Evolutionary conservation across 2,329 filamentous ascomycete genomes (phyloP).

Genomic region (Talaromyces sp.): DNA sequence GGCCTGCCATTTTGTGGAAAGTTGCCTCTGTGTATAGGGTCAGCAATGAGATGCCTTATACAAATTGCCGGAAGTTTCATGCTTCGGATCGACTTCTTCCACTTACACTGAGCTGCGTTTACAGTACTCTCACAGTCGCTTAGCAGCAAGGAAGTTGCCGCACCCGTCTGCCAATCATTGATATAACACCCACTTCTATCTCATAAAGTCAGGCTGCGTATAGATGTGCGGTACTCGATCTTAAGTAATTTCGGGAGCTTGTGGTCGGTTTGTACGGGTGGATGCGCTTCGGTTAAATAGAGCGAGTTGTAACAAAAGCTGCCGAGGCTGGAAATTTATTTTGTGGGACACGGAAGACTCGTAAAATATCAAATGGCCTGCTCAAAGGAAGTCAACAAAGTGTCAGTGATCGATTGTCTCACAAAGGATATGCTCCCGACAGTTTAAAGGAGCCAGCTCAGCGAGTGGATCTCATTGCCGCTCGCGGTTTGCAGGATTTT

Average conservation of each 20-base stretch:
- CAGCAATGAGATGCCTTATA: background rate
- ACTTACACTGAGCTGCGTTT: background rate
- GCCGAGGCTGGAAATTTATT: background rate
- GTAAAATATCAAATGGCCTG: background rate
- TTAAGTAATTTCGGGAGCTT: background rate
- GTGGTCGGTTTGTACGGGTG: background rate
- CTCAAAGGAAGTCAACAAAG: background rate
- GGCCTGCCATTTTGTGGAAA: slow-evolving; percentile 24
- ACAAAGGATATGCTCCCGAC: background rate
- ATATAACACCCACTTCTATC: slow-evolving; percentile 25
- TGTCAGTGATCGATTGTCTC: background rate
- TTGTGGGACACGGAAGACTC: background rate
- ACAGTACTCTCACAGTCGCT: slow-evolving; percentile 7
- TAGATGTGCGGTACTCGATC: background rate
- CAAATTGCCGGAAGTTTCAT: background rate
- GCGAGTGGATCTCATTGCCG: background rate
- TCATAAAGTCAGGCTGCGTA: slow-evolving; percentile 24
- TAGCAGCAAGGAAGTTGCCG: slow-evolving; percentile 19
- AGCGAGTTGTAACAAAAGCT: background rate
- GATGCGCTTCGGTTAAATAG: slow-evolving; percentile 6
- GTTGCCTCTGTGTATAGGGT: background rate
- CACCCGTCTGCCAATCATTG: slow-evolving; percentile 17
- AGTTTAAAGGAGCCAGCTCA: slow-evolving; percentile 5
- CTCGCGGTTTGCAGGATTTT: background rate
- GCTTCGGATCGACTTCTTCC: background rate